Base-by-base conservation (phyloP, 225 moss, liverwort and hornwort species). In the Pseudisothecium myosuroides region DNA sequence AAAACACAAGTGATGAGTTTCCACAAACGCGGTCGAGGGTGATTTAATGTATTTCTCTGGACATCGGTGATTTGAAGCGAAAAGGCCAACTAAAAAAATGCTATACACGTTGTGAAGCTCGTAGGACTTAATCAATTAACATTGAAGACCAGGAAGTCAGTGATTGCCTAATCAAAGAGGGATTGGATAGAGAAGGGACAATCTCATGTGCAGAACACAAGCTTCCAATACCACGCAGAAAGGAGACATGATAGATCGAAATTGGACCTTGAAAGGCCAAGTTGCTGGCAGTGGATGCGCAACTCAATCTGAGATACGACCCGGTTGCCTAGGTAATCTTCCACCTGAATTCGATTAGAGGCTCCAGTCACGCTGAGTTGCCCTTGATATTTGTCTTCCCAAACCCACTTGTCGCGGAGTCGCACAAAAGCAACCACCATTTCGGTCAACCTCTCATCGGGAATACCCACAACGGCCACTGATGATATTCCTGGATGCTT, bases 381-480 rank as follows among this genome's bases (percentile, higher is more conserved):
- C 76, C 90, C 94, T 82, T 86, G 84, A 67, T 89, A 88, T 75
- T 86, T 89, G 86, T 92, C 88, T 88, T 94, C 93, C 95, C 95
- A 95, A 68, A 90, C 79, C 95, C 95, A 95, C 59, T 93, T 93
- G 32, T 92, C 92, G 58, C 92, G 91, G 85, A 99, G 92, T 54
- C 92, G 92, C 77, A 99, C 95, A 79, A 97, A 81, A 32, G 99
- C 96, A 87, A 96, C 95, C 74, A 99, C 97, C 90, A 87, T 91
- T 91, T 99, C 99, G 54, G 89, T 93, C 64, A 97, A 87, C 61
- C 97, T 93, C 64, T 81, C 82, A 78, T 97, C 95, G 54, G 95
- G 96, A 91, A 99, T 83, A 54, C 96, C 96, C 66, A 99, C 97
- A 72, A 94, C 95, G 36, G 94, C 96, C 86, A 95, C 99, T 81